A percentile compares a stretch with the other conserved stretches of the same genome.
Conservation (phyloP, 2,329 filamentous ascomycete species). For the Dactylellina cionopaga region DNA sequence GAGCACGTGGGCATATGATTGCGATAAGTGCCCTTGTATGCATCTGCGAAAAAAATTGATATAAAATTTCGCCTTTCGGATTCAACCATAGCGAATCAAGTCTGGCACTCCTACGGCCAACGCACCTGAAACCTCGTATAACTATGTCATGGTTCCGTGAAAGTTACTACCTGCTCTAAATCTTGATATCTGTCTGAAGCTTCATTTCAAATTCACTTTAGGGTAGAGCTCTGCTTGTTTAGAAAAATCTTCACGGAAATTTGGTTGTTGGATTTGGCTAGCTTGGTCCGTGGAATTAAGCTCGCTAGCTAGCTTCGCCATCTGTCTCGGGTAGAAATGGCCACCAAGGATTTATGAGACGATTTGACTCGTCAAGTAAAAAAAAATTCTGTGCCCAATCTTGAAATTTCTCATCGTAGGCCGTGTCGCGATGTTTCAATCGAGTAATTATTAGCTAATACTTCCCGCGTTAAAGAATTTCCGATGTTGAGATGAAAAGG, state of each 20-base stretch:
- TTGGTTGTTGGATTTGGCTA: conserved; percentile 21
- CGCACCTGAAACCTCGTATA: conserved; percentile 14
- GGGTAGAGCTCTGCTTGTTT: conserved; percentile 18
- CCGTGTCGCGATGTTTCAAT: too few relatives aligned
- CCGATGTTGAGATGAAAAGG: not conserved
- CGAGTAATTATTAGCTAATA: conserved; percentile 52
- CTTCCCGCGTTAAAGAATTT: conserved; percentile 39
- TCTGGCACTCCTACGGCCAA: conserved; percentile 6
- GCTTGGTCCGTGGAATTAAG: not conserved
- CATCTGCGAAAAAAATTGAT: conserved; percentile 5
- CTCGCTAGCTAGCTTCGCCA: conserved; percentile 17
- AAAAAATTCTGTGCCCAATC: conserved; percentile 4
- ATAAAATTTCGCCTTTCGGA: conserved; percentile 13
- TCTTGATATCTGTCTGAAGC: conserved; percentile 31
- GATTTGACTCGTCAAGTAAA: not conserved
- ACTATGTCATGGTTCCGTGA: not conserved
- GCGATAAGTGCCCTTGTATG: conserved; percentile 1
- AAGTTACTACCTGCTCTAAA: conserved; percentile 6
- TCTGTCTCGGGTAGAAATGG: conserved; percentile 53
- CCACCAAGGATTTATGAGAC: conserved; percentile 19
- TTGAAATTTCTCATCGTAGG: not conserved
- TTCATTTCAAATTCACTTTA: conserved; percentile 6
- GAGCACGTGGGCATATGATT: conserved; percentile 30
- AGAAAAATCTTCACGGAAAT: conserved; percentile 13
- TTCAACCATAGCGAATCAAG: conserved; percentile 1